phyloP scores from a whole-genome alignment of 176 grass and related monocot genomes.

The Miscanthus lutarioriparius region DNA sequence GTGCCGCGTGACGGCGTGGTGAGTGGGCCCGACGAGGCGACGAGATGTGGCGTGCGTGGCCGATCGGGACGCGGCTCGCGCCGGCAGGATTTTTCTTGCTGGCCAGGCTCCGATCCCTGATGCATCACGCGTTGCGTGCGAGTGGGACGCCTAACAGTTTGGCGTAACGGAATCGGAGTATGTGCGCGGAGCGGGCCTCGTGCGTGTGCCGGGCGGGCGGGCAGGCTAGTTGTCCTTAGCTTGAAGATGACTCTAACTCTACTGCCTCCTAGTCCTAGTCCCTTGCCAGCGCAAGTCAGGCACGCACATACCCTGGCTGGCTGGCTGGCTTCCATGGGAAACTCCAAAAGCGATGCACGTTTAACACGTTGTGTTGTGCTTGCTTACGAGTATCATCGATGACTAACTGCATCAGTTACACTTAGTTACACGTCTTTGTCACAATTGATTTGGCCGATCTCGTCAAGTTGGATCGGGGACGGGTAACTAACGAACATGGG shows the following conservation, averaged over 20 bases:
- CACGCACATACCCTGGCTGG: not conserved
- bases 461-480: not conserved
- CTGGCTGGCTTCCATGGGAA: not conserved
- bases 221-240: not conserved
- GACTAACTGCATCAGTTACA: too few species aligned
- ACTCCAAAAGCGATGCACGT: not conserved
- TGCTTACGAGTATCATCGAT: not conserved
- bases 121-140: not conserved
- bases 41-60: too few species aligned
- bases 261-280: too few species aligned
- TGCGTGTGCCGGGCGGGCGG: not conserved
- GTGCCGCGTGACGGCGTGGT: not conserved
- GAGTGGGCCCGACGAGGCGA: not conserved
- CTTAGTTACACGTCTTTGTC: conserved; percentile 9
- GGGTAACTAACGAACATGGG: not conserved
- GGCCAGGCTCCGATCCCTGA: not conserved
- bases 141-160: not conserved
- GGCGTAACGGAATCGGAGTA: not conserved
- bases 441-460: not conserved
- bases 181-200: not conserved
- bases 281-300: not conserved
- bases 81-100: not conserved
- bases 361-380: not conserved
- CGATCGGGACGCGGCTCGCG: too few species aligned
- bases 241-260: not conserved